A percentile compares a stretch with the other conserved stretches of the same genome.
Evolutionary conservation across 768 basidiomycete species (phyloP).

Genomic region (Pholiota molesta): DNA sequence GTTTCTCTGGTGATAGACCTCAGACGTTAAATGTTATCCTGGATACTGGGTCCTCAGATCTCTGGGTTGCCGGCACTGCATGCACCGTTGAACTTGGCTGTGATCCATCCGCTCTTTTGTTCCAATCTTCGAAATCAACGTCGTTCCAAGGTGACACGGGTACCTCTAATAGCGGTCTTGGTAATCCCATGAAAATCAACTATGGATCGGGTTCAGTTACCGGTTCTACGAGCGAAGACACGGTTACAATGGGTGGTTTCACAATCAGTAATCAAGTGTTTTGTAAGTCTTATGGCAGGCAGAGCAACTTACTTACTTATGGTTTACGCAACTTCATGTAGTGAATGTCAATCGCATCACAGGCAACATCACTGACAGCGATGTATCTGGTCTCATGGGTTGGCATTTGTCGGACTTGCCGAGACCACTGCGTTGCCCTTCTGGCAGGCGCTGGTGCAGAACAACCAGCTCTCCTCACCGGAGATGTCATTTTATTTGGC

Average conservation of each 20-base stretch:
- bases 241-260: slow-evolving; percentile 68
- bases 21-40: slow-evolving; percentile 79
- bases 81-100: slow-evolving; percentile 44
- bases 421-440: slow-evolving; percentile 58
- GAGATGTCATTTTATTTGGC: slow-evolving; percentile 72
- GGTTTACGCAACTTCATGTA: slow-evolving; percentile 22
- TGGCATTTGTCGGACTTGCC: slow-evolving; percentile 65
- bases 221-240: slow-evolving; percentile 60
- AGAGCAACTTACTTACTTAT: too few relatives aligned
- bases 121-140: slow-evolving; percentile 34
- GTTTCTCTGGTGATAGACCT: slow-evolving; percentile 37
- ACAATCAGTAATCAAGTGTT: slow-evolving; percentile 56
- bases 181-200: slow-evolving; percentile 26
- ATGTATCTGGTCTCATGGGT: slow-evolving; percentile 74
- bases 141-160: slow-evolving; percentile 15
- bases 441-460: slow-evolving; percentile 56
- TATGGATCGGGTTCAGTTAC: slow-evolving; percentile 75
- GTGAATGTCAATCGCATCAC: slow-evolving; percentile 62
- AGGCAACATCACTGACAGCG: slow-evolving; percentile 43
- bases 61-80: slow-evolving; percentile 73
- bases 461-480: slow-evolving; percentile 44
- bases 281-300: slow-evolving; percentile 37
- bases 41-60: slow-evolving; percentile 88
- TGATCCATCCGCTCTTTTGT: slow-evolving; percentile 38
- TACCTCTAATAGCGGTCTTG: background rate